phyloP scores from a whole-genome alignment of 83 land plant genomes.

The Picea abies region DNA sequence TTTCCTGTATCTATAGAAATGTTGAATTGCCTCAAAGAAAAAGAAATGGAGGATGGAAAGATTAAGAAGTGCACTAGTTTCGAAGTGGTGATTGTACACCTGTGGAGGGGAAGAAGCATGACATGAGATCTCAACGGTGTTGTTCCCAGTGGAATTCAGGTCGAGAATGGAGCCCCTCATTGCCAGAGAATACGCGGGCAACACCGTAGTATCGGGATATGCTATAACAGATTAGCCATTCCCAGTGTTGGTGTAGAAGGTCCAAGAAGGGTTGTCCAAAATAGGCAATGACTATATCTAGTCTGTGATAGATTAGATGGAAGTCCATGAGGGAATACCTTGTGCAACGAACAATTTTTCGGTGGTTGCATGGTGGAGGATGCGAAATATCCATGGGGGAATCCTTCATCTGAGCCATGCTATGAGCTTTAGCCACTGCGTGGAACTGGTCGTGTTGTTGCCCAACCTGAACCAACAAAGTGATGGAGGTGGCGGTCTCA shows the following conservation, averaged over 20 bases:
- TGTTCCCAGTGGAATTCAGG: conserved; percentile 5
- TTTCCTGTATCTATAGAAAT: background rate
- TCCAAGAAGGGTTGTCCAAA: conserved; percentile 10
- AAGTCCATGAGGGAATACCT: conserved; percentile 17
- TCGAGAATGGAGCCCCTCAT: background rate
- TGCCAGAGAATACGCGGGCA: conserved; percentile 9
- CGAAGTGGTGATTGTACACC: conserved; percentile 13
- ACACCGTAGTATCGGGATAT: background rate
- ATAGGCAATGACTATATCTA: conserved; percentile 17
- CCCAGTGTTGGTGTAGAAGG: background rate
- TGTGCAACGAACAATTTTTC: conserved; percentile 19
- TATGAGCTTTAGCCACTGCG: background rate
- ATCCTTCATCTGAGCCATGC: background rate
- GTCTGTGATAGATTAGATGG: conserved; percentile 23
- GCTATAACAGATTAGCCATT: conserved; percentile 5
- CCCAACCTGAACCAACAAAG: background rate
- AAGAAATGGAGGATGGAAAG: background rate
- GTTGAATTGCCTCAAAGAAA: background rate
- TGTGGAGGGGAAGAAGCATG: conserved; percentile 19
- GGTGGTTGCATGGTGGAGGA: conserved; percentile 16
- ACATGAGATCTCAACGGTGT: conserved; percentile 12
- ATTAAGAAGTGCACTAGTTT: conserved; percentile 15
- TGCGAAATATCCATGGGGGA: conserved; percentile 17
- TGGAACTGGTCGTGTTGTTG: conserved; percentile 6
- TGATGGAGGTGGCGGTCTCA: too few species aligned